Conservation (phyloP, 2,329 filamentous ascomycete genomes). For the Talaromyces amestolkiae region DNA sequence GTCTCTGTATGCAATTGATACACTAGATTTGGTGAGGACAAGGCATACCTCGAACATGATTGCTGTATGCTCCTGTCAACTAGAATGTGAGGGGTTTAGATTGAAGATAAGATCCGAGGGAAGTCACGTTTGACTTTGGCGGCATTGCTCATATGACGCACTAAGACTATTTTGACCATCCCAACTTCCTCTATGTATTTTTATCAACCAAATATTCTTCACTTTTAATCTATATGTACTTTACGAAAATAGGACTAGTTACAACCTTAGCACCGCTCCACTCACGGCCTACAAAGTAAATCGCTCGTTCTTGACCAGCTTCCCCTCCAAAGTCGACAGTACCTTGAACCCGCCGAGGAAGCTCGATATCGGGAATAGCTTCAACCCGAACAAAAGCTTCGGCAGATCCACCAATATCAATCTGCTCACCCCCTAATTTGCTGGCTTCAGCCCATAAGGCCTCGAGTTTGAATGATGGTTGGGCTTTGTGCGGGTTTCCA, state of each 20-base stretch:
- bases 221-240: background rate
- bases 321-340: background rate
- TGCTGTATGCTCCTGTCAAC: background rate
- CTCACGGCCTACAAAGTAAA: background rate
- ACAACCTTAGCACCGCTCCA: background rate
- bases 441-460: background rate
- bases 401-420: background rate
- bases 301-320: background rate
- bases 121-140: constrained; percentile 1
- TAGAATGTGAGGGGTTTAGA: background rate
- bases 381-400: background rate
- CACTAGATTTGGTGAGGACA: background rate
- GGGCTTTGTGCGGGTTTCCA: background rate
- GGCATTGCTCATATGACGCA: constrained; percentile 1
- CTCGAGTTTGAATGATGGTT: background rate
- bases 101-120: background rate
- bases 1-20: background rate
- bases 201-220: background rate
- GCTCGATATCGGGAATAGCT: background rate
- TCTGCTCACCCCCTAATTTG: background rate
- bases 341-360: background rate
- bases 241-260: background rate
- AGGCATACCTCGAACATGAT: constrained; percentile 17
- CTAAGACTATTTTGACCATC: constrained; percentile 3
- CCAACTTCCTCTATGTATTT: too few species aligned